Evolutionary conservation across 495 filamentous ascomycete species (phyloP).

Genomic region (Evernia prunastri): DNA sequence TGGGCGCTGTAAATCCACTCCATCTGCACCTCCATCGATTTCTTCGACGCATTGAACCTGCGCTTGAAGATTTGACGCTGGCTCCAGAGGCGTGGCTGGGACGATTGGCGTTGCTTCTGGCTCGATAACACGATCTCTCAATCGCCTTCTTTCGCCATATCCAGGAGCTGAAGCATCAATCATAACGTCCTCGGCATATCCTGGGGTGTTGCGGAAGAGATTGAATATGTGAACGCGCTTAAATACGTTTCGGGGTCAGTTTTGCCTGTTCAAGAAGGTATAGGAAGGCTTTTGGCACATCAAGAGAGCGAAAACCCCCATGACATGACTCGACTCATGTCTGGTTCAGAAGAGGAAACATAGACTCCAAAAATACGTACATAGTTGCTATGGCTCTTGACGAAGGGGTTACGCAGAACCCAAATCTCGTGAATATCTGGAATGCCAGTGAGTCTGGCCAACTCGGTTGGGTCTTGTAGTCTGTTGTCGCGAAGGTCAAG

Average conservation of each 20-base stretch:
- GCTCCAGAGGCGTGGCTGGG: conserved; percentile 51
- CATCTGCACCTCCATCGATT: conserved; percentile 35
- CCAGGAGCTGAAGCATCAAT: conserved; percentile 78
- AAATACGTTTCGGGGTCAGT: too few relatives aligned
- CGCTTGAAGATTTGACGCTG: conserved; percentile 24
- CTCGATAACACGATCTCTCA: conserved; percentile 76
- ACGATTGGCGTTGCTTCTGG: conserved; percentile 69
- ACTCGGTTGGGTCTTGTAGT: conserved; percentile 80
- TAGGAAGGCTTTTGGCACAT: too few relatives aligned
- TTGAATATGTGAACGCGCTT: conserved; percentile 92
- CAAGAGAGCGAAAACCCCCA: too few relatives aligned
- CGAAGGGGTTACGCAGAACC: conserved; percentile 84
- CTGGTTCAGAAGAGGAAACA: too few relatives aligned
- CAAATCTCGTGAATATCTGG: conserved; percentile 90
- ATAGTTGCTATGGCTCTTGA: conserved; percentile 77
- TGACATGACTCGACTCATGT: too few relatives aligned
- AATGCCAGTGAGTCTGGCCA: conserved; percentile 81
- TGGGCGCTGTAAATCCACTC: conserved; percentile 2
- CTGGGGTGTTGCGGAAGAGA: conserved; percentile 85
- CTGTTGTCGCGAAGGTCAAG: conserved; percentile 90
- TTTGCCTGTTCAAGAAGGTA: too few relatives aligned
- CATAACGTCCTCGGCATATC: conserved; percentile 81
- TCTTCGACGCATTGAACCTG: conserved; percentile 34
- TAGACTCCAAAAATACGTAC: too few relatives aligned
- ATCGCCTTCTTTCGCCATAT: conserved; percentile 73